Base-by-base conservation (phyloP, 2,329 filamentous ascomycete genomes). In the Amauroascus verrucosus region DNA sequence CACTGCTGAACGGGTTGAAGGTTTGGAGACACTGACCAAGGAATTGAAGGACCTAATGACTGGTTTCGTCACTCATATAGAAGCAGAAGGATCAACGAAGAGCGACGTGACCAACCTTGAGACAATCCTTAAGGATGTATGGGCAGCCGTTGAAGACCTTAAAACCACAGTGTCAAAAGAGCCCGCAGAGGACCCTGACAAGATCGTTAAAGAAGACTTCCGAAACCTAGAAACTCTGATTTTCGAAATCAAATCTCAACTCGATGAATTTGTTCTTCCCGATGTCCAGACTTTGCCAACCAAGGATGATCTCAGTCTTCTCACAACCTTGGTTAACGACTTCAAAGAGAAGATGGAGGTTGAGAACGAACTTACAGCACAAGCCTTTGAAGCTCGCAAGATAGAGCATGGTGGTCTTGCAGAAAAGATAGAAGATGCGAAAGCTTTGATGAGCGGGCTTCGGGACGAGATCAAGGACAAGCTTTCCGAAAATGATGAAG, bases 331-430 rank as follows among this genome's bases (percentile, higher is more conserved):
- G 55, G 74, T 93, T 59, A 84, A 80, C 57, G 83, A 87, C 44
- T 82, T 86, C 58, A 58, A 49, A 24, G 55, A 58, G 28, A 56
- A 58, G 37, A 64, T 63, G 18, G 84, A 84, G 32, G 71, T 75
- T 2, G 83, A 90, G 53, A 82, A 85, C 45, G 84, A 87, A 41
- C 75, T 86, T 22, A 88, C 84, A 14, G 82, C 82, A 1, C 88
- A 88, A 69, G 84, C 85, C 0, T 84, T 93, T 44, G 88, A 93
- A 51, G 85, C 91, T 55, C 85, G 88, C 24, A 88, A 91, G 63
- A 80, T 84, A 43, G 91, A 96, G 66, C 88, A 88, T 51, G 83
- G 84, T 20, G 83, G 82, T 13, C 80, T 95, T 22, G 78, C 85
- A 13, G 84, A 91, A 56, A 84, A 84, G 54, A 84, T 97, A 14